Evolutionary conservation across 129 eudicot genomes (phyloP).

Genomic region (Calendula officinalis): DNA sequence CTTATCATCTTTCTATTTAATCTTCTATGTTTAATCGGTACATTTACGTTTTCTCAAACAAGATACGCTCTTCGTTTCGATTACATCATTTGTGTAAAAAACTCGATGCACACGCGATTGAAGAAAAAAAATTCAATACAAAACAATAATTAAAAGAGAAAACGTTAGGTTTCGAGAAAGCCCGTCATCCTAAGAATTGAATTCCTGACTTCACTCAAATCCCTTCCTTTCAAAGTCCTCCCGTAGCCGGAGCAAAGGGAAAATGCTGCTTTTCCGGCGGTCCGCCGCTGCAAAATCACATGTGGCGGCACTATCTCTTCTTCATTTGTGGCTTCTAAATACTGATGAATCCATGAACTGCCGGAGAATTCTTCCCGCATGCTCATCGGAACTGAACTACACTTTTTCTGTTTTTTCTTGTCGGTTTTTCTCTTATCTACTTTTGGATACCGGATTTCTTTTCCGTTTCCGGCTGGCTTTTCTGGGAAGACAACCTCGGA

Average conservation of each 20-base stretch:
- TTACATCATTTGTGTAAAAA: too few relatives aligned
- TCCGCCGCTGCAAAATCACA: conserved; percentile 51
- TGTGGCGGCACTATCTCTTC: conserved; percentile 68
- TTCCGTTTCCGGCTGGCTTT: conserved; percentile 12
- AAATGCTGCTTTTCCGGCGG: conserved; percentile 53
- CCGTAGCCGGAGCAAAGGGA: conserved; percentile 63
- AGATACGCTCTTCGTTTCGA: too few relatives aligned
- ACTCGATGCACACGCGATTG: too few relatives aligned
- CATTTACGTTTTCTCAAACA: too few relatives aligned
- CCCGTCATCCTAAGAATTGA: conserved; percentile 74
- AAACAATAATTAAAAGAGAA: not conserved
- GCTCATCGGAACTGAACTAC: conserved; percentile 26
- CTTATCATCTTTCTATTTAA: too few relatives aligned
- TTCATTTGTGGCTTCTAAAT: conserved; percentile 30
- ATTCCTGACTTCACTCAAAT: conserved; percentile 71
- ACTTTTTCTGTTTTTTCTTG: conserved; percentile 24
- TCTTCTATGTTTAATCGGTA: too few relatives aligned
- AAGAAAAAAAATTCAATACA: too few relatives aligned
- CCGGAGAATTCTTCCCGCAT: conserved; percentile 32
- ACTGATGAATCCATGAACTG: conserved; percentile 34
- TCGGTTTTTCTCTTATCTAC: conserved; percentile 16
- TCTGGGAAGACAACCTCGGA: conserved; percentile 34
- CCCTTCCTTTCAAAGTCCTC: conserved; percentile 56
- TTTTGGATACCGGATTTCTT: conserved; percentile 13
- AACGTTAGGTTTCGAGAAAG: conserved; percentile 56